These are phyloP conservation scores for Ciborinia camelliae DNA, from an alignment of 2,329 filamentous ascomycete genomes.

Conservation along the genomic window DNA sequence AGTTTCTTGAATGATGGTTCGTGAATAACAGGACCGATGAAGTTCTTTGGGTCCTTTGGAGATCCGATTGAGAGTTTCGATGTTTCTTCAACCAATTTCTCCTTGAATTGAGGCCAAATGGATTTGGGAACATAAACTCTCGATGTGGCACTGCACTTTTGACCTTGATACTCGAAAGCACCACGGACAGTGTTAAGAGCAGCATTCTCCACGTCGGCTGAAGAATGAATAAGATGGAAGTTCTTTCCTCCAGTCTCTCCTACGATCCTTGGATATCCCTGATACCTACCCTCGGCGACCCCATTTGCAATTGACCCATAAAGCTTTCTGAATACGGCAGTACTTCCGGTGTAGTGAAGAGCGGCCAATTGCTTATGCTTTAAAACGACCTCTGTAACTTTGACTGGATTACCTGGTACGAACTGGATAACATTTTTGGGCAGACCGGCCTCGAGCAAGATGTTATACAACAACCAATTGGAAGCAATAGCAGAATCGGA, in stretches of 20 bases:
- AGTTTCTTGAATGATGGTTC: constrained; percentile 78
- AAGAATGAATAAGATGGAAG: constrained; percentile 78
- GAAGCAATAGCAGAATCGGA: constrained; percentile 81
- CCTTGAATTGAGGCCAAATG: constrained; percentile 67
- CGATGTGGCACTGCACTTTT: constrained; percentile 86
- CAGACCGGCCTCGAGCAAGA: constrained; percentile 84
- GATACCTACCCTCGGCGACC: constrained; percentile 77
- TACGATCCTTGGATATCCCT: constrained; percentile 81
- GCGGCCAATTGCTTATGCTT: constrained; percentile 77
- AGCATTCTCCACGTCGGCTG: constrained; percentile 74
- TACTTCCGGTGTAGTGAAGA: constrained; percentile 95
- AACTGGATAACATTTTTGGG: constrained; percentile 90
- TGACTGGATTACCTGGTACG: constrained; percentile 80
- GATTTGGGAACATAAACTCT: constrained; percentile 75
- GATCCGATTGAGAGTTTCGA: constrained; percentile 67
- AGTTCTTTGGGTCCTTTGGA: constrained; percentile 67
- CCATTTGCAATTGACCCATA: constrained; percentile 82
- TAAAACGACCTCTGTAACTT: constrained; percentile 75
- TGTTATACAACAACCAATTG: constrained; percentile 86
- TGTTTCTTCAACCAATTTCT: constrained; percentile 62
- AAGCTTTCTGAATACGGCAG: constrained; percentile 81
- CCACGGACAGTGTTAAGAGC: constrained; percentile 79
- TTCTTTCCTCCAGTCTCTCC: constrained; percentile 94
- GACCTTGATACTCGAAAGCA: constrained; percentile 86
- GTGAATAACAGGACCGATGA: constrained; percentile 89